Conservation (phyloP, 2,329 filamentous ascomycete genomes). For the Epichloe amarillans region DNA sequence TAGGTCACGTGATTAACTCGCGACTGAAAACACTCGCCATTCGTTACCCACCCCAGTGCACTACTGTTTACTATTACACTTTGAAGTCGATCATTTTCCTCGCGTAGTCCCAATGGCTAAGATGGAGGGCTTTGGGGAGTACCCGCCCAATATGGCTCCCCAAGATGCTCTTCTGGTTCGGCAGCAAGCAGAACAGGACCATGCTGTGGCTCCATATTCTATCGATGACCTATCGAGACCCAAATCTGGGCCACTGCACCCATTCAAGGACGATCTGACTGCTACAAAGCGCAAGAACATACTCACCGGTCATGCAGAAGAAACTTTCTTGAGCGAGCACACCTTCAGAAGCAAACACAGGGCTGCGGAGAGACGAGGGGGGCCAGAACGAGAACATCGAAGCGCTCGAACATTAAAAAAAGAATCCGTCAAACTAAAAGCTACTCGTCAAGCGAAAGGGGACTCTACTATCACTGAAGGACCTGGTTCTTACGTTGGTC, state of each 20-base stretch:
- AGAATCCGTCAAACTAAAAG: constrained; percentile 50
- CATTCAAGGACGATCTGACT: constrained; percentile 52
- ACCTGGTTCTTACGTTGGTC: constrained; percentile 77
- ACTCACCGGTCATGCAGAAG: constrained; percentile 73
- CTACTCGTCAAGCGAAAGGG: constrained; percentile 75
- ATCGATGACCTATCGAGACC: constrained; percentile 58
- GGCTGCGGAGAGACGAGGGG: constrained; percentile 58
- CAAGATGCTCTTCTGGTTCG: constrained; percentile 50
- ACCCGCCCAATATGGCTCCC: constrained; percentile 52
- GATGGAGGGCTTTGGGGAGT: constrained; percentile 52
- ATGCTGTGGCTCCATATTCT: constrained; percentile 52
- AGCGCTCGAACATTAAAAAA: constrained; percentile 49
- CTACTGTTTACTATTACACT: neutral
- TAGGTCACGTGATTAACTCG: no score
- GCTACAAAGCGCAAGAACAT: constrained; percentile 65
- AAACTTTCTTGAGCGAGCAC: constrained; percentile 80
- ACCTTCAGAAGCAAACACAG: constrained; percentile 82
- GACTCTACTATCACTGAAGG: constrained; percentile 76
- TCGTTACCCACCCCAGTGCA: neutral
- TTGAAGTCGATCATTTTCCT: neutral
- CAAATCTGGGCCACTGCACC: constrained; percentile 56
- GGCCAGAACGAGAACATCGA: constrained; percentile 42
- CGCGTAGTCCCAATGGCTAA: constrained; percentile 6
- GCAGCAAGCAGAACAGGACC: constrained; percentile 38
- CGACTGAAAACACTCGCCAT: no score